Percentiles rank a stretch among this genome's conserved stretches.
These are phyloP conservation scores for Pyrus communis DNA, from an alignment of 306 rosid genomes.

Conservation along the genomic window DNA sequence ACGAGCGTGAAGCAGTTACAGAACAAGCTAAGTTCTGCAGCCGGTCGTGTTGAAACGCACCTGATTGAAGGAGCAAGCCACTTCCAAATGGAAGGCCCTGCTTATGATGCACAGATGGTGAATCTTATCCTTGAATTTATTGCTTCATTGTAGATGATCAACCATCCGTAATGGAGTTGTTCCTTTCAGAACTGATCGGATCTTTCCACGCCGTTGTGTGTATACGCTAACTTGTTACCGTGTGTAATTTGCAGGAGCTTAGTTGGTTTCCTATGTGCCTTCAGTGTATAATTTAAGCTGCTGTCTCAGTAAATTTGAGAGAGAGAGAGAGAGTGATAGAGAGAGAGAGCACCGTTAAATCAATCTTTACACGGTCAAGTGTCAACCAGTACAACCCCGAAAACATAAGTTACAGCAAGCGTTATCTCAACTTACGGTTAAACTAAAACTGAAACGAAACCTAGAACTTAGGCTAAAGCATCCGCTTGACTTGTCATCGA, in stretches of 20 bases:
- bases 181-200: not conserved
- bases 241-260: constrained; percentile 26
- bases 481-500: constrained; percentile 3
- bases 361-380: constrained; percentile 21
- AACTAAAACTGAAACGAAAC: constrained; percentile 9
- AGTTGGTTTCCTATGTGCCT: constrained; percentile 18
- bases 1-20: constrained; percentile 73
- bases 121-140: constrained; percentile 50
- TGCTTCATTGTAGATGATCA: constrained; percentile 36
- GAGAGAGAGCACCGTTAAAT: not conserved
- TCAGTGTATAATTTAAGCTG: constrained; percentile 7
- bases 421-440: constrained; percentile 1
- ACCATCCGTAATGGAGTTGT: constrained; percentile 1
- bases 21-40: constrained; percentile 61
- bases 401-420: constrained; percentile 2
- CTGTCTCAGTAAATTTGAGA: not conserved
- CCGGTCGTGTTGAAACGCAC: constrained; percentile 58
- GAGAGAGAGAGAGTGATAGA: not conserved
- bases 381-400: not conserved
- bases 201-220: not conserved
- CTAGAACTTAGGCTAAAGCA: constrained; percentile 19
- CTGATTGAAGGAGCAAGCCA: constrained; percentile 76
- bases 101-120: constrained; percentile 68
- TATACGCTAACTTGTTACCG: constrained; percentile 10
- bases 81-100: constrained; percentile 94